Percentiles rank a stretch among this genome's conserved stretches.
These are phyloP conservation scores for Camptophora hylomeconis DNA, from an alignment of 2,329 filamentous ascomycete species.

Conservation along the genomic window DNA sequence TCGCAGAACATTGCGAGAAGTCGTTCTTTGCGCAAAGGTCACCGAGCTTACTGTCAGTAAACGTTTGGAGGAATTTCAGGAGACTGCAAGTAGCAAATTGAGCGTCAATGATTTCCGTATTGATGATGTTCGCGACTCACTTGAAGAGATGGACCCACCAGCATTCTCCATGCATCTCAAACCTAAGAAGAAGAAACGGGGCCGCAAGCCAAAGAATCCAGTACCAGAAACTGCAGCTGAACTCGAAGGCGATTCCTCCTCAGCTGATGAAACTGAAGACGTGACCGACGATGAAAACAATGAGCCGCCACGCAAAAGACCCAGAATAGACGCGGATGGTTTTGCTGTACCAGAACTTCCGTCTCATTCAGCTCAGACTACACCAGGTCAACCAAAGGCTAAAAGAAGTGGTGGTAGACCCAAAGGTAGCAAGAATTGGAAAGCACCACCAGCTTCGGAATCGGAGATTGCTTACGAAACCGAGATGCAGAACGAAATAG, in stretches of 20 bases:
- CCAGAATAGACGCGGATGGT: conserved; percentile 50
- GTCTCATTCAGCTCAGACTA: neutral
- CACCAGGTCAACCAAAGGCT: conserved; percentile 1
- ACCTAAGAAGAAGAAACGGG: conserved; percentile 40
- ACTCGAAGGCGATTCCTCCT: conserved; percentile 36
- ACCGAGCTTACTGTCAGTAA: conserved; percentile 87
- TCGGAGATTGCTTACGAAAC: conserved; percentile 48
- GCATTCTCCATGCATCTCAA: conserved; percentile 50
- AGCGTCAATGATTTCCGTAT: conserved; percentile 71
- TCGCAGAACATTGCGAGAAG: conserved; percentile 77
- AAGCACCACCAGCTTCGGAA: conserved; percentile 40
- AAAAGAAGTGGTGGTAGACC: conserved; percentile 15
- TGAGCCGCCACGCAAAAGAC: conserved; percentile 19
- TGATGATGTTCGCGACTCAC: conserved; percentile 38
- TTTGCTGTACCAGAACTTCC: conserved; percentile 47
- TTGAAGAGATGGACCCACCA: conserved; percentile 54
- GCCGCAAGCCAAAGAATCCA: conserved; percentile 20
- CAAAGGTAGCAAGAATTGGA: conserved; percentile 21
- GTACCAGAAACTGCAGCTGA: conserved; percentile 19
- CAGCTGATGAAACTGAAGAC: conserved; percentile 31
- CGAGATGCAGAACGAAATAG: conserved; percentile 55
- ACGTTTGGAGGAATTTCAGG: conserved; percentile 81
- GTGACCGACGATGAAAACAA: conserved; percentile 26
- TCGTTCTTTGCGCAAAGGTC: conserved; percentile 97
- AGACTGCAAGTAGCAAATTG: conserved; percentile 69